A percentile compares a stretch with the other conserved stretches of the same genome.
Evolutionary conservation across 2,329 filamentous ascomycete genomes (phyloP).

Genomic region (Aspergillus sp.): DNA sequence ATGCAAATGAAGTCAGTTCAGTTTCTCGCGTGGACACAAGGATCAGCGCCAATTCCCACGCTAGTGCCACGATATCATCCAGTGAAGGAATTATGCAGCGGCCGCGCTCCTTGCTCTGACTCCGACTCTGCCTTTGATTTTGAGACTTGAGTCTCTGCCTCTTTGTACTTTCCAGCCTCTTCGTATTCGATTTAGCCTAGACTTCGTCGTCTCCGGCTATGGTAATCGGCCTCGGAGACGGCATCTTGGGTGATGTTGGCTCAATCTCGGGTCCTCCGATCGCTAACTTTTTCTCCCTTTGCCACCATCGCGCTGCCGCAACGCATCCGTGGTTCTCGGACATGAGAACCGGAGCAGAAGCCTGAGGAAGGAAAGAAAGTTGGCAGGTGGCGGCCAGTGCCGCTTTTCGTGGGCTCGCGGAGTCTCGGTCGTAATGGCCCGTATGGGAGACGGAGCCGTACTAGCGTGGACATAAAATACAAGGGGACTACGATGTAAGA

Average conservation of each 20-base stretch:
- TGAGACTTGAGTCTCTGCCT: background rate
- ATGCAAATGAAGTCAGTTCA: background rate
- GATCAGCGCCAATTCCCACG: slow-evolving; percentile 20
- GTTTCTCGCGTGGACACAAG: slow-evolving; percentile 27
- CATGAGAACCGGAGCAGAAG: background rate
- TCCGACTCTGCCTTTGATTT: background rate
- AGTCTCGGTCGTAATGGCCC: background rate
- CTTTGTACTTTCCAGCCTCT: background rate
- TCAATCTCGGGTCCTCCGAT: background rate
- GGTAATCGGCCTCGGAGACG: background rate
- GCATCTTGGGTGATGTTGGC: background rate
- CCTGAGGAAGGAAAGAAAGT: background rate
- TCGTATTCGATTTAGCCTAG: slow-evolving; percentile 1
- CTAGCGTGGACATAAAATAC: slow-evolving; percentile 1
- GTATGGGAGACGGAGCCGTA: background rate
- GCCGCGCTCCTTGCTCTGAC: background rate
- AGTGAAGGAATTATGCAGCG: background rate
- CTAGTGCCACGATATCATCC: background rate
- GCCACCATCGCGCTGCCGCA: background rate
- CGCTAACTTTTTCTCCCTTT: background rate
- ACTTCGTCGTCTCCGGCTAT: background rate
- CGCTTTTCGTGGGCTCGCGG: background rate
- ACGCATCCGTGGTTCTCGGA: background rate
- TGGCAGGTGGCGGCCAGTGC: background rate
- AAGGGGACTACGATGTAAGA: background rate